Evolutionary conservation across 805 yeast genomes (phyloP).

Genomic region (Candida multigemmis): DNA sequence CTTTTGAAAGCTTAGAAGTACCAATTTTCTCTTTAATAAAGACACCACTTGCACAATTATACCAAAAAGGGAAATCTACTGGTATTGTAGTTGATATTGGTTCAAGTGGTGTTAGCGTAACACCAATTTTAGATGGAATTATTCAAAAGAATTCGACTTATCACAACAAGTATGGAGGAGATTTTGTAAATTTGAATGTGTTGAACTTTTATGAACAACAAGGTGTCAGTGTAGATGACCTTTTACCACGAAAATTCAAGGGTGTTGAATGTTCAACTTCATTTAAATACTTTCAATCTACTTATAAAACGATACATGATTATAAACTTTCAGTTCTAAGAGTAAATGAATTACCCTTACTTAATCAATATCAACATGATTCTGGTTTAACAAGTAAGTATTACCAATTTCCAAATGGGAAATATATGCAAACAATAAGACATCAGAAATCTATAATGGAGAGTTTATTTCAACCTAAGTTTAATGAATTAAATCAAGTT

Average conservation of each 20-base stretch:
- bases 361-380: conserved; percentile 2
- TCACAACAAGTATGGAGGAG: conserved; percentile 76
- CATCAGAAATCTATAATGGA: conserved; percentile 33
- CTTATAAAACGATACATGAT: conserved; percentile 24
- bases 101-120: conserved; percentile 55
- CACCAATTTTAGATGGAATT: conserved; percentile 72
- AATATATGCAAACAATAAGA: conserved; percentile 7
- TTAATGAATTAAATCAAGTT: conserved; percentile 33
- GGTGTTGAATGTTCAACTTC: conserved; percentile 13
- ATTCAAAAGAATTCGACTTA: conserved; percentile 56
- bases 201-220: conserved; percentile 32
- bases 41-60: conserved; percentile 68
- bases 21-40: conserved; percentile 72
- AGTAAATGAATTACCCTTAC: conserved; percentile 11
- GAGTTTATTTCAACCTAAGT: conserved; percentile 60
- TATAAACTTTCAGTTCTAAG: conserved; percentile 24
- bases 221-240: conserved; percentile 7
- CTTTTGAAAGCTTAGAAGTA: conserved; percentile 64
- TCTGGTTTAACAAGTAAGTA: conserved; percentile 6
- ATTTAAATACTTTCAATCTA: conserved; percentile 26
- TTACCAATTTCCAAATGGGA: conserved; percentile 13
- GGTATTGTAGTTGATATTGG: conserved; percentile 82
- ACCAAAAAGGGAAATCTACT: conserved; percentile 69
- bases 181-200: conserved; percentile 63
- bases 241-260: conserved; percentile 11